Conservation (phyloP, 768 basidiomycete genomes). For the Sutorius australiensis region DNA sequence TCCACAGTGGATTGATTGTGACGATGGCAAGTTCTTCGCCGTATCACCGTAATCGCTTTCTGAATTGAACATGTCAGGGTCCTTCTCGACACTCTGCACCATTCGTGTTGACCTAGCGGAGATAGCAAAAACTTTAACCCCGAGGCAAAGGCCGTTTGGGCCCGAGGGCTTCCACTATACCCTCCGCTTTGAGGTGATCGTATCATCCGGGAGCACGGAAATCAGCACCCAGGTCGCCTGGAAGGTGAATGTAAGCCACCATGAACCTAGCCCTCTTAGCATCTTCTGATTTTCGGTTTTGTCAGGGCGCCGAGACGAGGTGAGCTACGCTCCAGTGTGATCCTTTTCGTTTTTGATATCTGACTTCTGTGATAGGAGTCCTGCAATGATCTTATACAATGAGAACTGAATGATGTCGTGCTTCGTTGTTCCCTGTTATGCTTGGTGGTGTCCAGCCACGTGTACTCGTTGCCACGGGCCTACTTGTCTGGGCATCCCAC, state of each 20-base stretch:
- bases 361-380: background rate
- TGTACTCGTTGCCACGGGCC: background rate
- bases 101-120: constrained; percentile 8
- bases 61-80: constrained; percentile 1
- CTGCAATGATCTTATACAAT: constrained; percentile 7
- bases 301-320: constrained; percentile 10
- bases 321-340: background rate
- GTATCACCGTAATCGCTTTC: background rate
- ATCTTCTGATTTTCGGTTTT: background rate
- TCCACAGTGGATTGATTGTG: constrained; percentile 10
- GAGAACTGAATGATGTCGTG: background rate
- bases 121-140: background rate
- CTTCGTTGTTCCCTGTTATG: background rate
- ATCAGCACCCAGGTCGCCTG: constrained; percentile 11
- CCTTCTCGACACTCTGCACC: constrained; percentile 12
- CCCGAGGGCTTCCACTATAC: constrained; percentile 3
- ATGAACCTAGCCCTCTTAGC: no score
- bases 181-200: constrained; percentile 6
- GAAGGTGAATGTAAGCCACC: constrained; percentile 7
- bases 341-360: no score
- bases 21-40: background rate
- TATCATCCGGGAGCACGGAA: constrained; percentile 27
- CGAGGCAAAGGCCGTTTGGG: background rate
- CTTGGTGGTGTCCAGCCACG: background rate
- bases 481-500: background rate